phyloP scores from a whole-genome alignment of 2,329 filamentous ascomycete genomes.

The Xylariaceae sp. region DNA sequence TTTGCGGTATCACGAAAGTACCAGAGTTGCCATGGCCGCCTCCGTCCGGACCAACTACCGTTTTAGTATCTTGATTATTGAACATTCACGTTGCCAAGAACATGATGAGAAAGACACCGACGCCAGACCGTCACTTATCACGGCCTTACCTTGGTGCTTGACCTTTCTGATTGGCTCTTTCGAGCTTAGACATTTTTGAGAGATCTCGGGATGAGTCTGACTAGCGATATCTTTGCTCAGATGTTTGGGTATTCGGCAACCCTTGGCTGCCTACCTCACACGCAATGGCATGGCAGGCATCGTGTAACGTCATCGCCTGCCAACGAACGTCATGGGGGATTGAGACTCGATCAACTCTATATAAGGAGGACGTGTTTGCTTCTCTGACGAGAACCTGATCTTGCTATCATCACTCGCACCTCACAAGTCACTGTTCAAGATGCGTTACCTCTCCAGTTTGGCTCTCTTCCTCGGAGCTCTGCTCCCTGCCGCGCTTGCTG shows the following conservation, averaged over 20 bases:
- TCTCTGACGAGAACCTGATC: neutral
- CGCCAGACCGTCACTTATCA: constrained; percentile 3
- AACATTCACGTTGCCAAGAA: constrained; percentile 12
- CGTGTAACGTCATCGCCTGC: constrained; percentile 14
- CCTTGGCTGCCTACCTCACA: constrained; percentile 10
- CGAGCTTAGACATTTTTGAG: constrained; percentile 5
- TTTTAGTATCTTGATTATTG: neutral
- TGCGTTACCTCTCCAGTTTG: constrained; percentile 29
- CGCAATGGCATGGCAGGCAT: constrained; percentile 14
- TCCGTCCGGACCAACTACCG: neutral
- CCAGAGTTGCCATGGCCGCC: neutral
- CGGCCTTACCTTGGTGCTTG: neutral
- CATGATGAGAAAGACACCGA: constrained; percentile 4
- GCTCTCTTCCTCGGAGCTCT: constrained; percentile 30
- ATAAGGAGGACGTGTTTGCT: constrained; percentile 14
- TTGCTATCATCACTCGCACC: constrained; percentile 8
- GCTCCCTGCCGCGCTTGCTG: constrained; percentile 28
- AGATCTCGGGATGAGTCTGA: neutral
- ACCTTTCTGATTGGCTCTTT: constrained; percentile 21
- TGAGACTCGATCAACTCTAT: neutral
- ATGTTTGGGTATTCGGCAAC: constrained; percentile 22
- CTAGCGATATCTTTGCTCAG: constrained; percentile 7
- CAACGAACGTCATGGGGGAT: constrained; percentile 2
- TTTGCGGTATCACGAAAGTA: constrained; percentile 1
- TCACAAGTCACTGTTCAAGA: constrained; percentile 14